A percentile compares a stretch with the other conserved stretches of the same genome.
These are phyloP conservation scores for Tetrahymena malaccensis DNA, from an alignment of 73 alveolate genomes.

Conservation along the genomic window DNA sequence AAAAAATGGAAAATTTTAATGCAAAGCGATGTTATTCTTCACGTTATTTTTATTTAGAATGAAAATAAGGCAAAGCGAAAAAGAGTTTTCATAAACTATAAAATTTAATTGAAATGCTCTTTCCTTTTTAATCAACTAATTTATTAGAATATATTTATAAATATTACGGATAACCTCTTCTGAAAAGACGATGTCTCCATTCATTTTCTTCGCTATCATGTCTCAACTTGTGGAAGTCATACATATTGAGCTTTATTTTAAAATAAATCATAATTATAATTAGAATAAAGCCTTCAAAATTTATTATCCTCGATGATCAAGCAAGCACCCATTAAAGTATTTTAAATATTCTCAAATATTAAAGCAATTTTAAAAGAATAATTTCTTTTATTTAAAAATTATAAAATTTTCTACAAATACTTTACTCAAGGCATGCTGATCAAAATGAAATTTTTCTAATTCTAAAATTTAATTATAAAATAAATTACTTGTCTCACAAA, in stretches of 20 bases:
- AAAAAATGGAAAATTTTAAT: too few relatives aligned
- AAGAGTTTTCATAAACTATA: neutral
- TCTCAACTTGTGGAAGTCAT: constrained; percentile 77
- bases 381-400: neutral
- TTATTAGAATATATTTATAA: neutral
- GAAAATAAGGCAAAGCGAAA: neutral
- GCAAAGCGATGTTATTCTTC: too few relatives aligned
- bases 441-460: too few relatives aligned
- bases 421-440: neutral
- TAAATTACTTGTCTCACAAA: constrained; percentile 78
- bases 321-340: too few relatives aligned
- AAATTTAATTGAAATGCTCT: neutral
- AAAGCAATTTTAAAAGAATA: neutral
- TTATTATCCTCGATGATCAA: neutral
- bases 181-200: constrained; percentile 27
- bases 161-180: constrained; percentile 29
- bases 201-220: constrained; percentile 21
- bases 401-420: too few relatives aligned
- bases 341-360: neutral
- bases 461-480: too few relatives aligned
- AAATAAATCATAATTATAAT: neutral
- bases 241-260: constrained; percentile 74
- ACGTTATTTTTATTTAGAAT: too few relatives aligned
- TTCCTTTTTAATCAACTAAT: neutral
- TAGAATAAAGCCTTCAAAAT: neutral